These are phyloP conservation scores for Elaeis oleifera DNA, from an alignment of 202 grass and related monocot species.

Conservation along the genomic window DNA sequence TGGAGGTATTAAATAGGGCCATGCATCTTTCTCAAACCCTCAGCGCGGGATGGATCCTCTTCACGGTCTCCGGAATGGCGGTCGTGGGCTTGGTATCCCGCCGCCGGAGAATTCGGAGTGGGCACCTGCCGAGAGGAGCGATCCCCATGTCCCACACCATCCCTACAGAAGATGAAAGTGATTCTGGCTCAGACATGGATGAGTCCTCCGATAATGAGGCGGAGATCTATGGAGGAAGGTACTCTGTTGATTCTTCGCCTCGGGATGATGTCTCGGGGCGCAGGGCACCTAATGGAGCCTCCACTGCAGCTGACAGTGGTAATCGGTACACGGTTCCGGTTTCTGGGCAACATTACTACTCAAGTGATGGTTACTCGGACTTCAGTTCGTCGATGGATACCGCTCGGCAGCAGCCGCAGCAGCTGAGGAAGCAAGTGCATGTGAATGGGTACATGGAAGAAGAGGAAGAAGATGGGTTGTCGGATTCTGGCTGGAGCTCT, in stretches of 20 bases:
- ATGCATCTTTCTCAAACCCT: constrained; percentile 25
- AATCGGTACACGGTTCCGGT: constrained; percentile 38
- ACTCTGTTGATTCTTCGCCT: constrained; percentile 73
- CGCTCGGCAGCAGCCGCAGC: constrained; percentile 41
- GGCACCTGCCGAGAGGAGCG: constrained; percentile 50
- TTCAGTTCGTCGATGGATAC: constrained; percentile 86
- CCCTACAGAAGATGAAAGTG: constrained; percentile 35
- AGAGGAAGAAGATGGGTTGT: constrained; percentile 55
- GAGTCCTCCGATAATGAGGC: constrained; percentile 72
- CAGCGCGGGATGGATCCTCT: constrained; percentile 53
- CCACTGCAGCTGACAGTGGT: neutral
- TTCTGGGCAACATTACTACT: constrained; percentile 53
- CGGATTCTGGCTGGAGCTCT: constrained; percentile 63
- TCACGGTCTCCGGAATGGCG: constrained; percentile 26
- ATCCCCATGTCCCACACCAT: constrained; percentile 46
- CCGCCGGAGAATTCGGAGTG: constrained; percentile 84
- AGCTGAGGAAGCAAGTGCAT: constrained; percentile 27
- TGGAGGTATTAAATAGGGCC: constrained; percentile 14
- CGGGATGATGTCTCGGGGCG: constrained; percentile 20
- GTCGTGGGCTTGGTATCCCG: constrained; percentile 51
- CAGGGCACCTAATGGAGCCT: constrained; percentile 16
- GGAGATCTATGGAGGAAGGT: constrained; percentile 54
- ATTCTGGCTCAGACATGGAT: constrained; percentile 78
- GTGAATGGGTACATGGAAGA: constrained; percentile 29
- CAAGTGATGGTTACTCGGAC: constrained; percentile 82